Evolutionary conservation across 768 basidiomycete species (phyloP), one percentile per base, ranked within the genome.

Genomic region (Russula sp.): DNA sequence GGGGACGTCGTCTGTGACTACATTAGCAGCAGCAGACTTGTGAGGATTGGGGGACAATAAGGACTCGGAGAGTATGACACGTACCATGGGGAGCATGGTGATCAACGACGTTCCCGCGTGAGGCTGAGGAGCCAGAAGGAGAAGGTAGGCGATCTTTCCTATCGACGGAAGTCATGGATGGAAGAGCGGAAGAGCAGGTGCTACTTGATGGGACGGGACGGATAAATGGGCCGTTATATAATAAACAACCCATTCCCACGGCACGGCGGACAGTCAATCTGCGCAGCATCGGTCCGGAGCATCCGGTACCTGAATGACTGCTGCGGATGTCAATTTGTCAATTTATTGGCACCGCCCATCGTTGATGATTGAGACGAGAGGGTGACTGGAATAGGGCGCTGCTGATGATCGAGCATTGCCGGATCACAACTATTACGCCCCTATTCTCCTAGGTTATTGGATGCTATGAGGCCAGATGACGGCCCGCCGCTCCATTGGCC

Each of bases 1-100:
- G 3, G 60, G 55, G 9, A 42, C 4, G 5, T 89, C 86, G 5
- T 89, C 88, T 48, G 89, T 90, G 28, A 90, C 89, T 90, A 36
- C 51, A 34, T 7, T 32, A 32, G 3, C 13, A 36, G 36, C 2
- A 36, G 13, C 63, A 67, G 16, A 40, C 38, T 22, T 38, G 67
- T 62, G 65, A 48, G 69, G 2, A 34, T 26, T 16, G 71, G 65
- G 52, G 61, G 56, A 36, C n/a, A 18, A 16, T 65, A 66, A 50
- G 51, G 5, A 40, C 14, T 16, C 10, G 48, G 61, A 36, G 24
- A 49, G 38, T 63, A 57, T 18, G 54, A 32, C 3, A 36, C 66
- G 59, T 20, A 65, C 68, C 68, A 53, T 69, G 56, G 7, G 68
- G 66, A 28, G 68, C 66, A 32, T 69, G 20, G 26, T 69, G 68